Evolutionary conservation across 306 rosid genomes (phyloP).

Genomic region (Nissolia schottii): DNA sequence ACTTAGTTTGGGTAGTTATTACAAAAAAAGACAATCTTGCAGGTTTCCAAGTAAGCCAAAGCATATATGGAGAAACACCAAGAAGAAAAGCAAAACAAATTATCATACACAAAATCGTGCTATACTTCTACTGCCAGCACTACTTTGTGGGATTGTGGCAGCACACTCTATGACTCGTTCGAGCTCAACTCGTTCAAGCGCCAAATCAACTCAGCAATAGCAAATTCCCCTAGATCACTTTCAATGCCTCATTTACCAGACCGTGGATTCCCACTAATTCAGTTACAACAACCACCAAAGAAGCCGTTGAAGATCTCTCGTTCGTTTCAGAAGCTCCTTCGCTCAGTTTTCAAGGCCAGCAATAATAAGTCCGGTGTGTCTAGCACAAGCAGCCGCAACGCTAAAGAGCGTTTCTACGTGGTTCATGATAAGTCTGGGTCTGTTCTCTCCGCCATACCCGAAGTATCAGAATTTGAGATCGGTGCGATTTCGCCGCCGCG

Average conservation of each 20-base stretch:
- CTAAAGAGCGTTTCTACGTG: slow-evolving; percentile 49
- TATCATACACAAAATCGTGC: slow-evolving; percentile 15
- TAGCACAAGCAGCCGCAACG: not conserved
- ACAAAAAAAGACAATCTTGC: not conserved
- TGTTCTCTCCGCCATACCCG: slow-evolving; percentile 65
- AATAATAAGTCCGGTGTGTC: slow-evolving; percentile 11
- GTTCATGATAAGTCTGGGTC: slow-evolving; percentile 58
- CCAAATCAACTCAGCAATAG: slow-evolving; percentile 71
- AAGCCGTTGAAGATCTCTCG: slow-evolving; percentile 59
- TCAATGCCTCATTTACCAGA: slow-evolving; percentile 69
- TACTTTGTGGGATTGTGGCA: slow-evolving; percentile 81
- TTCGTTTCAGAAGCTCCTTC: slow-evolving; percentile 58
- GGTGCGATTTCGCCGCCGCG: slow-evolving; percentile 58
- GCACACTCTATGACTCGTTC: slow-evolving; percentile 85
- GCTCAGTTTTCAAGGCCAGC: slow-evolving; percentile 56
- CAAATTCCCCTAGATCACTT: slow-evolving; percentile 37
- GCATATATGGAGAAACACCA: slow-evolving; percentile 20
- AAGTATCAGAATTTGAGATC: slow-evolving; percentile 56
- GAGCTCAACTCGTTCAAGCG: slow-evolving; percentile 79
- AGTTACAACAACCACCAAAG: slow-evolving; percentile 9
- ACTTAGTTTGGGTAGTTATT: not conserved
- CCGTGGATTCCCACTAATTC: slow-evolving; percentile 14
- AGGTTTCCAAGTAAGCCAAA: not conserved
- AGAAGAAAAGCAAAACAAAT: not conserved
- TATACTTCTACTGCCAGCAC: not conserved